phyloP scores from a whole-genome alignment of 192 early-diverging fungal species.

The Backusella tarrabulga region DNA sequence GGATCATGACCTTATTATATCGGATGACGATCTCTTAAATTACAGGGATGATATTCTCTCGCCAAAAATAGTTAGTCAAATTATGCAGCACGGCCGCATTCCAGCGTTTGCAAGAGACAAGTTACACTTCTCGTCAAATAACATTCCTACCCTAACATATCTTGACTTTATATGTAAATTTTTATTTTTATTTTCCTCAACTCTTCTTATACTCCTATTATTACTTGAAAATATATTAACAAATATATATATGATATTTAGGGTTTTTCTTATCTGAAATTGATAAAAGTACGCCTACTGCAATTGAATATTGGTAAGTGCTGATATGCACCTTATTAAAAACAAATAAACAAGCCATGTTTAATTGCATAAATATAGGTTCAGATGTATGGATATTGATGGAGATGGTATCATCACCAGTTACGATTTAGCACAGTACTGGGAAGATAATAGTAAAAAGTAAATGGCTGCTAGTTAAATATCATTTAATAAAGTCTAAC shows the following conservation, averaged over 20 bases:
- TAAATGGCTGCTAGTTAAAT: neutral
- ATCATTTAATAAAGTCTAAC: neutral
- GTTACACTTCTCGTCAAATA: neutral
- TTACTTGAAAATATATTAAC: neutral
- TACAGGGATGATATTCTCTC: conserved; percentile 79
- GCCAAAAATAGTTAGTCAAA: conserved; percentile 61
- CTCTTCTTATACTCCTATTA: neutral
- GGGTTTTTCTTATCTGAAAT: conserved; percentile 40
- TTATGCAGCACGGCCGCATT: conserved; percentile 65
- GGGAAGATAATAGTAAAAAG: conserved; percentile 67
- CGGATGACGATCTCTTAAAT: conserved; percentile 60
- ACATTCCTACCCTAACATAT: conserved; percentile 22
- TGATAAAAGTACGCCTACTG: conserved; percentile 33
- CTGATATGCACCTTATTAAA: neutral
- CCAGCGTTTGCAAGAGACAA: conserved; percentile 23
- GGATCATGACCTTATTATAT: conserved; percentile 83
- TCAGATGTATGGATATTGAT: conserved; percentile 90
- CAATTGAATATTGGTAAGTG: conserved; percentile 40
- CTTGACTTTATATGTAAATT: conserved; percentile 41
- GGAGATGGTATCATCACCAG: conserved; percentile 82
- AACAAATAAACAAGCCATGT: neutral
- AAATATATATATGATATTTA: conserved; percentile 4
- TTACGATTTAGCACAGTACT: conserved; percentile 87
- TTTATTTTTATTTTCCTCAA: neutral
- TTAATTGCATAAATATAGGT: conserved; percentile 56